A percentile compares a stretch with the other conserved stretches of the same genome.
These are phyloP conservation scores for Arabidopsis hybrid DNA, from an alignment of 441 rosid genomes.

Conservation along the genomic window DNA sequence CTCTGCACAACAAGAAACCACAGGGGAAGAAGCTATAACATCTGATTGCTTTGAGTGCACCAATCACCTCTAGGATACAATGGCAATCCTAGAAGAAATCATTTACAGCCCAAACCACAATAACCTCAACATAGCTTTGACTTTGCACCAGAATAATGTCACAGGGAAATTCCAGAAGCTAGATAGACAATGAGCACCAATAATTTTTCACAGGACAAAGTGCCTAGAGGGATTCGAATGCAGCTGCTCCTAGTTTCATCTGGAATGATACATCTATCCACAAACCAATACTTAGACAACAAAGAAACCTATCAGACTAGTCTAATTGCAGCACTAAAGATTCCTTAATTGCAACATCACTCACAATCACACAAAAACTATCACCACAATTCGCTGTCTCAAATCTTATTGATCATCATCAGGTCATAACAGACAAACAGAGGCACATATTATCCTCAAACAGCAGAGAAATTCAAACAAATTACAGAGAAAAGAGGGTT, in stretches of 20 bases:
- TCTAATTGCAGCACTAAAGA: neutral
- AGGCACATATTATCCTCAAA: slow-evolving; percentile 29
- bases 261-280: neutral
- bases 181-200: slow-evolving; percentile 1
- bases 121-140: neutral
- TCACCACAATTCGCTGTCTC: neutral
- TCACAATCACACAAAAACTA: too few species aligned
- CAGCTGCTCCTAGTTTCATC: slow-evolving; percentile 2
- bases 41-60: neutral
- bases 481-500: neutral
- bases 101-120: neutral
- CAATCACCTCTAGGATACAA: neutral
- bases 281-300: slow-evolving; percentile 10
- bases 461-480: neutral
- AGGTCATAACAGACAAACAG: slow-evolving; percentile 32
- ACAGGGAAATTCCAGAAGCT: neutral
- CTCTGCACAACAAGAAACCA: neutral
- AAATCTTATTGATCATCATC: slow-evolving; percentile 29
- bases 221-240: neutral
- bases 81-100: neutral
- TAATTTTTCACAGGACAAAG: neutral
- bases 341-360: too few species aligned
- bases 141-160: neutral
- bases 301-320: neutral
- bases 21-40: neutral